Base-by-base conservation (phyloP, 345 rosid species). In the Durio zibethinus region DNA sequence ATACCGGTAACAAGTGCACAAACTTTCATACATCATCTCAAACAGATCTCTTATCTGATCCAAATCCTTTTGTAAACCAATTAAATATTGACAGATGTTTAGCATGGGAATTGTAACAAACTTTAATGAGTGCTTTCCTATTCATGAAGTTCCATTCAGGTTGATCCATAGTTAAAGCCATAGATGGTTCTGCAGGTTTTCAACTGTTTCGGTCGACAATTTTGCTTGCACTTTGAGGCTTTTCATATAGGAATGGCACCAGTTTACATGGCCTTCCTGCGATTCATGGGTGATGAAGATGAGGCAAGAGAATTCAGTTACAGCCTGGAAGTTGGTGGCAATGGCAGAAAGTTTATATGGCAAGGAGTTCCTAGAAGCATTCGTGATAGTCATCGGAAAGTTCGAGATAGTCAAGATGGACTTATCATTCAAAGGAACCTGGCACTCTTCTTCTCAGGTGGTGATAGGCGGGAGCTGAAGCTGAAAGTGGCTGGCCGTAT, bases 221-320 rank as follows among this genome's bases (percentile, higher is more conserved):
- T 94, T 85, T 94, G 97, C 81, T 87, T 94, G 72, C 97, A 94
- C 83, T 94, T 94, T 63, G 98, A 94, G 88, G 98, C 97, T 10
- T 92, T 94, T 81, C 97, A 90, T 85, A 84, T 92, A 4, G 97
- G 95, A 53, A 81, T 81, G 85, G 88, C 94, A 31, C 97, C 93
- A 9, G 97, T 94, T 16, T 94, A 92, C 83, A 94, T 94, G 91
- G 94, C 98, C 47, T 94, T 94, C 80, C 69, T 94, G 68, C 85
- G 97, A 43, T 94, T 94, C 69, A 94, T 94, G 98, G 97, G 98
- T 14, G 97, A 92, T 42, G 98, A 94, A 59, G 85, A 87, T 4
- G 97, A 92, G 82, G 97, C 97, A 15, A 89, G 86, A 88, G 87
- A 88, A 62, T 94, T 90, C 73, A 86, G 92, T 85, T 92, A 94